Evolutionary conservation across 768 basidiomycete genomes (phyloP).

Genomic region (Pisolithus marmoratus): DNA sequence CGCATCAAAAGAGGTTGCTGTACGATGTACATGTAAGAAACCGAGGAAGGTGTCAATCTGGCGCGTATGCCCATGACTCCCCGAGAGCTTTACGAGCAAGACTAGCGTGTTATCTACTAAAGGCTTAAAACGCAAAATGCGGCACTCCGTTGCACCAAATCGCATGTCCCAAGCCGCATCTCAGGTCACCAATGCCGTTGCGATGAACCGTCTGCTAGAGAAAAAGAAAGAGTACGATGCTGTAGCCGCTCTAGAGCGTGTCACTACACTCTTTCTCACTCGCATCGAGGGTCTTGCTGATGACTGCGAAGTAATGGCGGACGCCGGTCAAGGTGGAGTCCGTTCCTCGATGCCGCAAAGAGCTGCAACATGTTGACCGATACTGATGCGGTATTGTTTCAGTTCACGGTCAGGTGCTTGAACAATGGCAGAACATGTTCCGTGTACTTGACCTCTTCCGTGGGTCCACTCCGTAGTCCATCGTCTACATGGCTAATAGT

Average conservation of each 20-base stretch:
- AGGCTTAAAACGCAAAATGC: conserved; percentile 31
- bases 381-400: conserved; percentile 1
- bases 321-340: conserved; percentile 58
- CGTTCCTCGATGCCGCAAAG: neutral
- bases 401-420: conserved; percentile 75
- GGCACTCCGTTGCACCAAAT: conserved; percentile 48
- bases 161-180: conserved; percentile 45
- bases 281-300: conserved; percentile 64
- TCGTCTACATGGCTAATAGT: neutral
- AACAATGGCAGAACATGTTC: conserved; percentile 83
- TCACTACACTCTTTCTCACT: conserved; percentile 57
- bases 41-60: no score
- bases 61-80: no score
- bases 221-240: conserved; percentile 82
- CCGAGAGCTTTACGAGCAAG: neutral
- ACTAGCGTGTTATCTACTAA: neutral
- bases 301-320: conserved; percentile 73
- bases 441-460: conserved; percentile 64
- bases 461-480: conserved; percentile 30
- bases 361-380: neutral
- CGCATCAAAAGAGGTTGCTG: no score
- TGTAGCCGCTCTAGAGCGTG: conserved; percentile 63
- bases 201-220: conserved; percentile 53
- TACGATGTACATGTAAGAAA: no score
- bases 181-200: conserved; percentile 41